These are phyloP conservation scores for Pisolithus albus DNA, from an alignment of 768 basidiomycete species.

Conservation along the genomic window DNA sequence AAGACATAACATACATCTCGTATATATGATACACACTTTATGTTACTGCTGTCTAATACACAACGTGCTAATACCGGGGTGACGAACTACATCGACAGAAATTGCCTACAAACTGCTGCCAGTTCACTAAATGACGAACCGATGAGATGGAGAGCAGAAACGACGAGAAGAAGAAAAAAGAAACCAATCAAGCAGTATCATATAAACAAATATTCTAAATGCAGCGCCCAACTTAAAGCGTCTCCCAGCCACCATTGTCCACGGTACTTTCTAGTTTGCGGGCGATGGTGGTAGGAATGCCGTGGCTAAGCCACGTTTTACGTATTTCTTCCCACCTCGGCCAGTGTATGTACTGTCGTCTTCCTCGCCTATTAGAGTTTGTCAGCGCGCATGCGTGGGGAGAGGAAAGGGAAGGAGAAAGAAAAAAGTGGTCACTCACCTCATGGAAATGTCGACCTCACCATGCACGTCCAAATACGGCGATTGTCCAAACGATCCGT, in stretches of 20 bases:
- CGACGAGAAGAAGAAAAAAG: background rate
- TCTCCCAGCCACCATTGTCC: slow-evolving; percentile 93
- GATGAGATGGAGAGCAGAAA: too few species aligned
- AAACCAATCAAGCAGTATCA: background rate
- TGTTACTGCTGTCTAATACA: background rate
- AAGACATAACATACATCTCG: background rate
- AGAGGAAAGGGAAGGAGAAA: background rate
- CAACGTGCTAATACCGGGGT: background rate
- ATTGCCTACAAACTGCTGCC: too few species aligned
- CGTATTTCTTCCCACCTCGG: slow-evolving; percentile 89
- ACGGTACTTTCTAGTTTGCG: slow-evolving; percentile 81
- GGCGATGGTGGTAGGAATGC: slow-evolving; percentile 84
- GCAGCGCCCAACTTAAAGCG: slow-evolving; percentile 39
- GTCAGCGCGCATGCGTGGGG: background rate
- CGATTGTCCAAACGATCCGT: slow-evolving; percentile 81
- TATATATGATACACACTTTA: background rate
- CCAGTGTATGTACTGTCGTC: slow-evolving; percentile 79
- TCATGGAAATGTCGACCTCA: slow-evolving; percentile 87
- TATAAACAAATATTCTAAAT: background rate
- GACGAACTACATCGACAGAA: background rate
- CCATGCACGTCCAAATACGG: slow-evolving; percentile 95
- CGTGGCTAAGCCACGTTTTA: slow-evolving; percentile 84
- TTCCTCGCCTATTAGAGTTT: slow-evolving; percentile 56
- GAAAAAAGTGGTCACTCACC: slow-evolving; percentile 39
- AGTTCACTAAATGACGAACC: too few species aligned